Evolutionary conservation across 495 filamentous ascomycete species (phyloP), one percentile per base, ranked within the genome.

Genomic region (Penicillium coprophilum): DNA sequence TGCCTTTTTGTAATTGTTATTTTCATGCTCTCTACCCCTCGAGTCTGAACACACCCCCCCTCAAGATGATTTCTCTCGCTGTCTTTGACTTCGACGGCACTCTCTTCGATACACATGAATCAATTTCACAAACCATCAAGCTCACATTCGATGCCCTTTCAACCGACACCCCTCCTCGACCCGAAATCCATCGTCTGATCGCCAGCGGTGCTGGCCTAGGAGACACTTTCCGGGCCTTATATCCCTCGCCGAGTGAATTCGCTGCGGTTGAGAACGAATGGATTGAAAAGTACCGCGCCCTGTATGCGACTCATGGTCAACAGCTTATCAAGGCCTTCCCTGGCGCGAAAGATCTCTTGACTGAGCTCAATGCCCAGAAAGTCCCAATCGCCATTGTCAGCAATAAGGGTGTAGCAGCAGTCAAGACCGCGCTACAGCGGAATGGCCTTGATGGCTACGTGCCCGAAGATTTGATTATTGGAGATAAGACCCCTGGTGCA

Each of bases 61-160:
- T 38, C 40, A 44, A 45, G 12, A 53, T 61, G 59, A 44, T 47
- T 12, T 2, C 52, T 27, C 63, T 69, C 31, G 50, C 54, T n/a
- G 64, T 70, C 56, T 59, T 70, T 32, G 67, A 67, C 51, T 70
- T 70, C 45, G 64, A 70, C 47, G 67, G 67, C 48, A 67, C 67
- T 1, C 60, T 70, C 53, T 67, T 65, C 46, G 64, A 70, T 53
- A 65, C 67, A 11, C 55, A 63, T 47, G 57, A 58, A 12, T 60
- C 64, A 1, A 64, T 67, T 28, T 41, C 58, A 5, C 36, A 57
- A 28, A 58, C 56, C 4, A 61, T 67, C 44, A 53, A 55, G 31
- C 31, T 51, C 17, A 67, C 67, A 38, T 70, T 67, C 60, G 50
- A 63, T 0, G 40, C 57, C 34, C 60, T 63, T 7, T 58, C 67